Base-by-base conservation (phyloP, 352 stramenopile species). In the Phytophthora parvispora region DNA sequence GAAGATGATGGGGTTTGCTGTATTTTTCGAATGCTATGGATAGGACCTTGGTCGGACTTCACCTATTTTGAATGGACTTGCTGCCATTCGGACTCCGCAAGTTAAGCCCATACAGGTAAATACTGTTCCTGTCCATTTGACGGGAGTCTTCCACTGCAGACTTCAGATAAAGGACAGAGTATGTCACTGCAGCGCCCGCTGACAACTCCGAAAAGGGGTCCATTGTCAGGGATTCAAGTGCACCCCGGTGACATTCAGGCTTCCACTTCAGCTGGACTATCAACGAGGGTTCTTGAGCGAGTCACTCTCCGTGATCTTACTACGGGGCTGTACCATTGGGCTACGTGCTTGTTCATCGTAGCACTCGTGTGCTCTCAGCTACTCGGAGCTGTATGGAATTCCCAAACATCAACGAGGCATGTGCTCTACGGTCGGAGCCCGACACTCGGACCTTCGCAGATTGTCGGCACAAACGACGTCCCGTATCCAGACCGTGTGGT, bases 401-500 rank as follows among this genome's bases (percentile, higher is more conserved):
- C 36, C 2, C 50, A 10, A 34, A 59, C 9, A 18, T 58, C 31
- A 6, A 60, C 20, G 1, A 55, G 32, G 4, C 28, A 51, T 22
- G 0, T 66, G 29, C 12, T 66, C n/a, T 81, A 50, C 28, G 76
- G 73, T 2, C 25, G 49, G 52, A 50, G 53, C 18, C 64, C 61
- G 0, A 31, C 42, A 5, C 25, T 60, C 4, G 67, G 74, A 22
- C 34, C 63, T 4, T 71, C 40, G 18, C 32, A 67, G 16, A 76
- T 89, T 34, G 13, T 59, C 4, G 80, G 83, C 0, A 61, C 48
- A 0, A 89, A 87, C 47, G 80, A 91, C 25, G 70, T 84, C 28
- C 47, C 78, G 59, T 88, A 81, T 52, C 67, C 64, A 0, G 83
- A 88, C 47, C 77, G 80, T n/a, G 67, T 70, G 18, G 52, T 89